Evolutionary conservation across 2,329 filamentous ascomycete genomes (phyloP).

Genomic region (Knufia petricola): DNA sequence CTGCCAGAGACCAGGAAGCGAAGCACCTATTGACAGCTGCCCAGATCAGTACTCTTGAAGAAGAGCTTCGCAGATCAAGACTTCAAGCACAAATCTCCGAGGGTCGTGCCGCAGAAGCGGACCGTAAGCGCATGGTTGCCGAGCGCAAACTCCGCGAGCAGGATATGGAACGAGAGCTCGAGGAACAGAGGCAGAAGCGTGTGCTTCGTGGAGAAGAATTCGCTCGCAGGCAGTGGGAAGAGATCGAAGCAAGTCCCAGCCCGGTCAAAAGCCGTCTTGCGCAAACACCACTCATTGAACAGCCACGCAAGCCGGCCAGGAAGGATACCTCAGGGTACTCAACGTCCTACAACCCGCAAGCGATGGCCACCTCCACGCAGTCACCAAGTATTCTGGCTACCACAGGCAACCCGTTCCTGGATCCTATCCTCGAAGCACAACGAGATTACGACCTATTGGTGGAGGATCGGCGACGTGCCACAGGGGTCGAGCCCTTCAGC

Average conservation of each 20-base stretch:
- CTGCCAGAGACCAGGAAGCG: conserved; percentile 6
- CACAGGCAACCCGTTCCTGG: conserved; percentile 1
- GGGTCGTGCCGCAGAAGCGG: conserved; percentile 2
- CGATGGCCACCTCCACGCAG: background rate
- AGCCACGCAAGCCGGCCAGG: background rate
- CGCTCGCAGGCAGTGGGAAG: conserved; percentile 4
- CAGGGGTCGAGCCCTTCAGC: background rate
- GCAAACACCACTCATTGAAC: background rate
- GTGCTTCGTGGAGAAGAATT: conserved; percentile 1
- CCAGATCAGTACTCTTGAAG: background rate
- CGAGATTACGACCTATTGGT: conserved; percentile 1
- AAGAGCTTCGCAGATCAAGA: background rate
- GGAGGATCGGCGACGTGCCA: background rate
- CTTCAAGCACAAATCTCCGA: conserved; percentile 2
- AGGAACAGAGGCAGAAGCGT: background rate
- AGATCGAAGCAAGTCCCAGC: conserved; percentile 7
- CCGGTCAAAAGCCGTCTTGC: background rate
- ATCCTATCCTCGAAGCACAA: conserved; percentile 7
- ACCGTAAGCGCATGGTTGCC: conserved; percentile 1
- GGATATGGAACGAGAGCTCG: conserved; percentile 2
- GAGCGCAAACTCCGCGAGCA: conserved; percentile 4
- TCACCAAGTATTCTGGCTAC: background rate
- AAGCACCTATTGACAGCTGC: background rate
- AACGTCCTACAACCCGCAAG: background rate
- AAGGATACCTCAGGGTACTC: background rate